Conservation (phyloP, 2,329 filamentous ascomycete genomes). For the Ceratocystis alfenasii region DNA sequence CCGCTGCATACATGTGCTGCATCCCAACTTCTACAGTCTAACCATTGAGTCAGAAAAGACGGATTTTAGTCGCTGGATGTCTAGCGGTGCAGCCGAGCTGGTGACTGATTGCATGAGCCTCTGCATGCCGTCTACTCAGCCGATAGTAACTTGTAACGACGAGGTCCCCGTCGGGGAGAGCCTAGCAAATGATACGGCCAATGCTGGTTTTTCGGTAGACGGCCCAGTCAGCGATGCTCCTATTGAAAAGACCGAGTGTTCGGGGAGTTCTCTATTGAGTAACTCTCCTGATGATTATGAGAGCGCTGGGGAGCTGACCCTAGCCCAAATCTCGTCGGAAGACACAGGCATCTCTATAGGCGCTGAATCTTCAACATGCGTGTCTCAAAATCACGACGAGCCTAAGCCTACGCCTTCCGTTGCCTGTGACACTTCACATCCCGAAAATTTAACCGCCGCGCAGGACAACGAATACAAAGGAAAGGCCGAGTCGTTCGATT, state of each 20-base stretch:
- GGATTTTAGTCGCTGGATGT: constrained; percentile 66
- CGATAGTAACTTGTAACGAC: background rate
- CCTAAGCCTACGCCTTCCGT: background rate
- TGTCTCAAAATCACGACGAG: background rate
- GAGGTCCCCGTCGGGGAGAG: background rate
- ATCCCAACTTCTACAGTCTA: constrained; percentile 73
- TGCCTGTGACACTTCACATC: background rate
- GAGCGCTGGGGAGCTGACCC: constrained; percentile 27
- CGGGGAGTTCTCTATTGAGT: constrained; percentile 5
- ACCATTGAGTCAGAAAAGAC: constrained; percentile 70
- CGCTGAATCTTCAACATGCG: background rate
- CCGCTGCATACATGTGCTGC: constrained; percentile 58
- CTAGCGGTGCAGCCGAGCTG: constrained; percentile 66
- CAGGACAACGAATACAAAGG: background rate
- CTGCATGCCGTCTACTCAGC: constrained; percentile 35
- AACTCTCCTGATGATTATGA: constrained; percentile 5
- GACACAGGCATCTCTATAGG: background rate
- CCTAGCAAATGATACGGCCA: background rate
- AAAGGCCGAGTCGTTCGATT: background rate
- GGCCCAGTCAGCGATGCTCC: background rate
- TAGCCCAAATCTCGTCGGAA: background rate
- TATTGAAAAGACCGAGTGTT: background rate
- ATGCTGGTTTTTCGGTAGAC: background rate
- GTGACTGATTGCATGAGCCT: constrained; percentile 63
- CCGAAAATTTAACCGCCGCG: background rate